Base-by-base conservation (phyloP, 805 yeast species). In the Lachancea sp. region DNA sequence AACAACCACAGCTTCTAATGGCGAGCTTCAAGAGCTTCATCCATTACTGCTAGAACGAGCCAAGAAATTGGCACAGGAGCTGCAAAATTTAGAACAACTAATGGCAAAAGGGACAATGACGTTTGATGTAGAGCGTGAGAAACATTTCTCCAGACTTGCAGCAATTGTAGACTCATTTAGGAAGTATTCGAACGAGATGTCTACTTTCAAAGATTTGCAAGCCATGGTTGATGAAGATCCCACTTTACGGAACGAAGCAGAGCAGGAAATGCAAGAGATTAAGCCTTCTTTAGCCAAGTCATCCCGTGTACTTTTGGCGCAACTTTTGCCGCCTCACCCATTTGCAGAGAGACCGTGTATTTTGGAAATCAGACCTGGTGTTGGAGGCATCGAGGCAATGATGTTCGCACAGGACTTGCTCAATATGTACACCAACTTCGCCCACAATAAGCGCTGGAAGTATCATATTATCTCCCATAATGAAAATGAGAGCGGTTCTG, bases 311-410 rank as follows among this genome's bases (percentile, higher is more conserved):
- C 63, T 85, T n/a, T 77, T 80, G 44, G 54, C 70, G 5, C 69
- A 72, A 30, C 65, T 92, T 4, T 62, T 90, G 17, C 96, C 97
- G 2, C 77, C 84, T 2, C 80, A 83, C 48, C 80, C 78, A 33
- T 84, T 83, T 58, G 74, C 80, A 3, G 92, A 84, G 34, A 77
- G 75, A 46, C 78, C 92, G 0, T 81, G 95, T 34, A 67, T 92
- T 2, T 48, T 92, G 15, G 98, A 92, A 59, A 63, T 92, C 11
- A 71, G 97, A 42, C 97, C 97, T 0, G 98, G 98, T 6, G 87
- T 90, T 2, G 98, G 98, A 12, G 98, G 98, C 2, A 75, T 80
- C 5, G 98, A 92, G 56, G 96, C 98, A 0, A 79, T 80, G 57
- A 73, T 92, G 11, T 92, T 92, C 61, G 77, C 97, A 0, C 74